Evolutionary conservation across 495 filamentous ascomycete genomes (phyloP), one percentile per base, ranked within the genome.

Genomic region (Penicillium atrosanguineum): DNA sequence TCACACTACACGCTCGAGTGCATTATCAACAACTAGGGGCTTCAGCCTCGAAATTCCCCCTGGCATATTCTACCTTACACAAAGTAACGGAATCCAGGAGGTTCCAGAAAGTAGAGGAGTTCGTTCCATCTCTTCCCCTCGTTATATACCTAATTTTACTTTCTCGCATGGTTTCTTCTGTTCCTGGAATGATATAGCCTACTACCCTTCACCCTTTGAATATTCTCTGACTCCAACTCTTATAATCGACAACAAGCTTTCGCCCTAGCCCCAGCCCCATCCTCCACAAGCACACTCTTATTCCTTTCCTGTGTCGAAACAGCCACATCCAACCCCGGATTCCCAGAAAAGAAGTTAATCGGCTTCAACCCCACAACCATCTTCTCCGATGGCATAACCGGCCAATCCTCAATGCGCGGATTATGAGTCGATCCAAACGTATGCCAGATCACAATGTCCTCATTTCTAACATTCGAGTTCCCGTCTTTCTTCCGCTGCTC

Each of bases 271-370:
- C 38, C n/a, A 18, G 20, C 7, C 29, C 28, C 31, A 23, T 47
- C 47, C 15, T 48, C 46, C 25, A 69, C 62, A 46, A 70, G 37
- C 11, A 64, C 64, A 60, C 68, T 72, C 41, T 45, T 28, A 31
- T 72, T 74, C 41, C 50, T 40, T 25, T 55, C 60, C 55, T 72
- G 69, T 14, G 56, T 64, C 16, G 64, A 69, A 11, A 65, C 42
- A 8, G 61, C 55, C 15, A 75, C 70, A 55, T 75, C 70, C 29
- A 73, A 20, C 1, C 81, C 82, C 0, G 88, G 88, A 56, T 90
- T 91, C 55, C 69, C 72, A 1, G 79, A 76, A 62, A 90, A 91
- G 73, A 91, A 89, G 48, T 89, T 87, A 9, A 79, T 76, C 5
- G 87, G 87, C 68, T 88, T 87, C 55, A 91, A 81, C 70, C 52